Conservation (phyloP, 768 basidiomycete species). For the Sporobolomyces roseus region DNA sequence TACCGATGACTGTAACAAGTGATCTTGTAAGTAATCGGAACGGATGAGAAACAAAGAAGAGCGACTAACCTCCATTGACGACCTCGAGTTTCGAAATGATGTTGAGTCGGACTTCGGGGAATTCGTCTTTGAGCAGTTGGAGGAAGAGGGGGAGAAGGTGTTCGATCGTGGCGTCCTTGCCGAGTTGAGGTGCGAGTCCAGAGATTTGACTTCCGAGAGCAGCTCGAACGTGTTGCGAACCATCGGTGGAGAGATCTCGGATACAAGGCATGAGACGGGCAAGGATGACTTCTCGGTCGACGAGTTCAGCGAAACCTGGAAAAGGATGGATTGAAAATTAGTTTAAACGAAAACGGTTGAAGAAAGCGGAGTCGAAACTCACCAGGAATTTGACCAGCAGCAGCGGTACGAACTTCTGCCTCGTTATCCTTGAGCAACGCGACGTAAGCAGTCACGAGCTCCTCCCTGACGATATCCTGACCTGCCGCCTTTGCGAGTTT, state of each 20-base stretch:
- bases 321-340: neutral
- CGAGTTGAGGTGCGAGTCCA: constrained; percentile 88
- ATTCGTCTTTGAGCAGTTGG: constrained; percentile 94
- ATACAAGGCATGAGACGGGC: constrained; percentile 91
- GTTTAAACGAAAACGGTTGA: neutral
- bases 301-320: constrained; percentile 84
- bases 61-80: constrained; percentile 74
- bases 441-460: constrained; percentile 87
- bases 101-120: constrained; percentile 93
- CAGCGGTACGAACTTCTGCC: constrained; percentile 95
- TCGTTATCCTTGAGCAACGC: constrained; percentile 95
- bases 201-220: constrained; percentile 93
- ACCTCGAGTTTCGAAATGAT: constrained; percentile 98
- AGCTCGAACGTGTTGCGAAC: constrained; percentile 94
- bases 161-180: constrained; percentile 89
- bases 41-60: neutral
- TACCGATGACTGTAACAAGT: constrained; percentile 78
- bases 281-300: constrained; percentile 90
- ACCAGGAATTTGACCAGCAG: constrained; percentile 96
- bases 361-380: constrained; percentile 41
- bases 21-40: neutral
- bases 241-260: constrained; percentile 84
- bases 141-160: constrained; percentile 95
- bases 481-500: constrained; percentile 93
- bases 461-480: constrained; percentile 81